Base-by-base conservation (phyloP, 495 filamentous ascomycete species). In the Penicillium diatomitis region DNA sequence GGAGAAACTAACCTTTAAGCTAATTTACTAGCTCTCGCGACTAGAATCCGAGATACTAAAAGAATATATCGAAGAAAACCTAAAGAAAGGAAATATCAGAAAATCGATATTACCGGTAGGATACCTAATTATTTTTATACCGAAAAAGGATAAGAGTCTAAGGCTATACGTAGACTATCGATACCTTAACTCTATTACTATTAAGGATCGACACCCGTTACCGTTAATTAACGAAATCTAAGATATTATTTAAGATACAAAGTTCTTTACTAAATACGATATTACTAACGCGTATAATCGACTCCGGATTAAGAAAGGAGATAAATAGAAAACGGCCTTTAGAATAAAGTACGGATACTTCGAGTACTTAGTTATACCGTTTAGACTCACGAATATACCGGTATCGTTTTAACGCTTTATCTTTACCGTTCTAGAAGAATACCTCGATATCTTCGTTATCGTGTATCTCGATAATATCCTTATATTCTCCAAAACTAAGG, bases 181-280 rank as follows among this genome's bases (percentile, higher is more conserved):
- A 53, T 33, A 44, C 46, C 38, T 64, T 33, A 66, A 66, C 44
- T 38, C 39, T 8, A 53, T 55, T 32, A 66, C 50, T 27, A 51
- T 55, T 29, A 62, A 64, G 27, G 48, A 66, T 43, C 12, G 41
- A 49, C 51, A 66, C 37, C 51, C 39, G 36, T 44, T 63, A 57
- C 47, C 27, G 8, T 34, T 53, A 28, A 60, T 60, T 27, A 28
- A 38, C 8, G 43, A 58, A 35, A 54, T 58, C 8, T 34, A 58
- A 40, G 49, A 56, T 48, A 38, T 32, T 8, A 41, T 66, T 8
- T 37, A 38, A 32, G 35, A 44, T 54, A 47, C 38, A 34, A 62
- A 61, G 31, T 57, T 32, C 6, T 64, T 53, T 46, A 54, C 41
- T 7, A 62, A 64, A 36, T 52, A 63, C 43, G 48, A 67, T 44